phyloP scores from a whole-genome alignment of 2,329 filamentous ascomycete species.

The Ophiognomonia clavigignenti-juglandacearum region DNA sequence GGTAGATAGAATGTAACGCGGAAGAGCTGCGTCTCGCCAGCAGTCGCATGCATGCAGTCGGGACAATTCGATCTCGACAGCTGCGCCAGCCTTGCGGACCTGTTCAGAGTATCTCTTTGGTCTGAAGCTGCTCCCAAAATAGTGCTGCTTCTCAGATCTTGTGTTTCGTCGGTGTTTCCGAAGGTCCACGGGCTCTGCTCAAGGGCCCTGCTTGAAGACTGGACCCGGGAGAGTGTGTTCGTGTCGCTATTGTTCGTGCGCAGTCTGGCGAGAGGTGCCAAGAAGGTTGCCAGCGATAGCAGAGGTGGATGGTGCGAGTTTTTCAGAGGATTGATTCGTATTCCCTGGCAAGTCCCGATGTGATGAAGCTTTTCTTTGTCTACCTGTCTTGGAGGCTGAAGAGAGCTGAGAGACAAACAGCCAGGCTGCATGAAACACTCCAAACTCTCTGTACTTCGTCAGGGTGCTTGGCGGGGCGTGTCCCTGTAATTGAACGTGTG shows the following conservation, averaged over 20 bases:
- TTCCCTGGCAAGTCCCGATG: not conserved
- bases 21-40: slow-evolving; percentile 2
- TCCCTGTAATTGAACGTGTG: no score
- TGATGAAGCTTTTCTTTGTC: slow-evolving; percentile 1
- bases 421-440: slow-evolving; percentile 14
- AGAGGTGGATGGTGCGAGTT: not conserved
- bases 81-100: no score
- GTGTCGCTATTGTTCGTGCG: no score
- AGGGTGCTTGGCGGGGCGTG: no score
- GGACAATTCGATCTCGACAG: no score
- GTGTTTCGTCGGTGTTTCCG: slow-evolving; percentile 8
- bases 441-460: no score
- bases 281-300: not conserved
- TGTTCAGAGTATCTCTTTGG: no score
- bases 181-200: no score
- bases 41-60: slow-evolving; percentile 4
- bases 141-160: not conserved
- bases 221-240: no score
- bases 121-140: not conserved
- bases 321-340: not conserved
- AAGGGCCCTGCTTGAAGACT: no score
- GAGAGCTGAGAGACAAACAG: slow-evolving; percentile 6
- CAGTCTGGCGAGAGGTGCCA: not conserved
- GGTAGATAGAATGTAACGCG: slow-evolving; percentile 1
- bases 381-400: slow-evolving; percentile 2